Evolutionary conservation across 805 yeast species (phyloP).

Genomic region (Lipomyces yamadae): DNA sequence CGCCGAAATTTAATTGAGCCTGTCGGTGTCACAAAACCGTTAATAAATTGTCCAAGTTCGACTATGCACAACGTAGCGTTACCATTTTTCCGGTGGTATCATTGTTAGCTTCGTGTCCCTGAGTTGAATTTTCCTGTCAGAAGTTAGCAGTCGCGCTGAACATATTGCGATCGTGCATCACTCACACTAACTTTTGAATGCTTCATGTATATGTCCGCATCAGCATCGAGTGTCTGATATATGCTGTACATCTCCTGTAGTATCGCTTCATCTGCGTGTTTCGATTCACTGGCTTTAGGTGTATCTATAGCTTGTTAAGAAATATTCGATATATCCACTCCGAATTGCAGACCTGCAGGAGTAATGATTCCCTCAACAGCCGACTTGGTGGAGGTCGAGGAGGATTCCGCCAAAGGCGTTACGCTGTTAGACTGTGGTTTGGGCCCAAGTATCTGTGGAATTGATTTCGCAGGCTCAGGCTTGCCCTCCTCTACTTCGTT

Average conservation of each 20-base stretch:
- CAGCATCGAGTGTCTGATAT: slow-evolving; percentile 32
- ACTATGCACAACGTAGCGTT: neutral
- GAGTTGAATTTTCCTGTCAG: slow-evolving; percentile 1
- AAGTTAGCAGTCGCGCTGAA: neutral
- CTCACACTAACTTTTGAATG: neutral
- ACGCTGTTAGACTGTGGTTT: slow-evolving; percentile 4
- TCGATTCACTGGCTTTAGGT: slow-evolving; percentile 24
- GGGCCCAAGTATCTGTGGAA: neutral
- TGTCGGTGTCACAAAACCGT: neutral
- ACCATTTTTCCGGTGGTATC: slow-evolving; percentile 13
- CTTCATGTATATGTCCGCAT: slow-evolving; percentile 9
- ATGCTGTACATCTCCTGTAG: slow-evolving; percentile 16
- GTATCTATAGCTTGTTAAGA: slow-evolving; percentile 18
- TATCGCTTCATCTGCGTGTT: slow-evolving; percentile 19
- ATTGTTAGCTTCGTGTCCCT: neutral
- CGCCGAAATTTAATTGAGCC: slow-evolving; percentile 55
- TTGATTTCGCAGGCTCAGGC: slow-evolving; percentile 36
- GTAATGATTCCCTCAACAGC: slow-evolving; percentile 29
- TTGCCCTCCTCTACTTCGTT: slow-evolving; percentile 44
- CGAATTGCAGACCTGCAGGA: slow-evolving; percentile 28
- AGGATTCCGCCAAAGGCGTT: slow-evolving; percentile 16
- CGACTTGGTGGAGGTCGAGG: slow-evolving; percentile 12
- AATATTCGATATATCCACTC: neutral
- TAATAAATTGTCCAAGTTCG: neutral
- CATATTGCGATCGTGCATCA: neutral